Base-by-base conservation (phyloP, 2,329 filamentous ascomycete species). In the Arthroderma sp. region DNA sequence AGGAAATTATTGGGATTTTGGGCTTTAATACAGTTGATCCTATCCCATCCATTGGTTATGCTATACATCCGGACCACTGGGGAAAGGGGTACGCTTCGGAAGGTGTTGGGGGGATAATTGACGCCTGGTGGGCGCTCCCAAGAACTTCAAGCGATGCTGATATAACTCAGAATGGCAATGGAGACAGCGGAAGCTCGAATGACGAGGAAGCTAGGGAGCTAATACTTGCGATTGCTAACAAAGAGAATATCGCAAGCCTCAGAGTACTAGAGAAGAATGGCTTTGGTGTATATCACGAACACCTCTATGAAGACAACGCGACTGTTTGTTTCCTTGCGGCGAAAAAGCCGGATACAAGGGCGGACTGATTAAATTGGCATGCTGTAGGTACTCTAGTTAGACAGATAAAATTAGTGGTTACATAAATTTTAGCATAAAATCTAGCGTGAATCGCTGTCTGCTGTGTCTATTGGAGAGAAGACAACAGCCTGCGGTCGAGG, bases 81-180 rank as follows among this genome's bases (percentile, higher is more conserved):
- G 47, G 50, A 4, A 49, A 47, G 37, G 50, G 50, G 33, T 52
- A 52, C 15, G 43, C 36, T 27, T 44, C 46, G 9, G 50, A 52
- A 29, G 50, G 48, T 4, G 9, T 50, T 10, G 38, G 31, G 36
- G 44, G 33, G 6, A 10, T 50, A 10, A 9, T 50, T 15, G 38
- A 45, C 1, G 39, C 38, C 32, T 52, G 50, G 50, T 52, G 48
- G 48, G 32, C 28, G 2, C 30, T 50, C 6, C 46, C 50, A n/a
- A 29, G 46, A 38, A 9, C 9, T 6, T 11, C 42, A 28, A 34
- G 6, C 4, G 31, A 42, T 7, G 29, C 29, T 28, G n/a, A 3
- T 4, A 11, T 8, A 34, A 34, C 32, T 8, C 8, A 34, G 11
- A 34, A 34, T 3, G 40, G 36, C 5, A 30, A 38, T 6, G 36